Base-by-base conservation (phyloP, 139 green algal species). In the Coelastrella sp. region DNA sequence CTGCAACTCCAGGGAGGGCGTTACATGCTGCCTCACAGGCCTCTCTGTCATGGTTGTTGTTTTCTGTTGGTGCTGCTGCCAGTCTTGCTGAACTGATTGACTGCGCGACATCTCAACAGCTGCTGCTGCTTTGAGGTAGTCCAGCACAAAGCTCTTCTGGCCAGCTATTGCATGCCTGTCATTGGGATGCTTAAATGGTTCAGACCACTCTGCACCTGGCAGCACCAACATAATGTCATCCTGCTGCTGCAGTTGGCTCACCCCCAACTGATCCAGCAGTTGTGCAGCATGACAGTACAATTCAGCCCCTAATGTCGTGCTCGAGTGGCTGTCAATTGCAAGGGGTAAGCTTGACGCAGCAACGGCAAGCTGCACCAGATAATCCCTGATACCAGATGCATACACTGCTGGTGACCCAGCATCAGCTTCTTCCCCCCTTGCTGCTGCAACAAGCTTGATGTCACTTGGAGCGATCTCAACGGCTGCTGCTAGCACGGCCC, bases 231-330 rank as follows among this genome's bases (percentile, higher is more conserved):
- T 57, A 9, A 8, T 82, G 9, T 20, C 11, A 56, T 61, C 19
- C 61, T 72, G 58, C 20, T 70, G 79, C 58, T 85, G 79, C 79
- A 70, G 58, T 19, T 72, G 79, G 58, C 68, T 76, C 15, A 76
- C 0, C 8, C 68, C 68, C n/a, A 27, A 27, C 49, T 24, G 7
- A 35, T 66, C 35, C 49, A 84, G 49, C 6, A 65, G 19, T n/a
- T 63, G 7, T 10, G 27, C 15, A 24, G 27, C 76, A 63, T 83
- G 27, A 10, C 15, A 25, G 22, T 83, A 59, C 25, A 63, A 6
- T 80, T 27, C 7, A 20, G 12, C n/a, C 11, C n/a, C 49, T 12
- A 7, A 24, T 66, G 14, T 66, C 11, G 49, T 59, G 24, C 75
- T 82, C 24, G n/a, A 59, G 75, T 24, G 11, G 6, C 72, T 78